A percentile compares a stretch with the other conserved stretches of the same genome.
phyloP scores from a whole-genome alignment of 169 alveolate species.

The Cytauxzoon felis region DNA sequence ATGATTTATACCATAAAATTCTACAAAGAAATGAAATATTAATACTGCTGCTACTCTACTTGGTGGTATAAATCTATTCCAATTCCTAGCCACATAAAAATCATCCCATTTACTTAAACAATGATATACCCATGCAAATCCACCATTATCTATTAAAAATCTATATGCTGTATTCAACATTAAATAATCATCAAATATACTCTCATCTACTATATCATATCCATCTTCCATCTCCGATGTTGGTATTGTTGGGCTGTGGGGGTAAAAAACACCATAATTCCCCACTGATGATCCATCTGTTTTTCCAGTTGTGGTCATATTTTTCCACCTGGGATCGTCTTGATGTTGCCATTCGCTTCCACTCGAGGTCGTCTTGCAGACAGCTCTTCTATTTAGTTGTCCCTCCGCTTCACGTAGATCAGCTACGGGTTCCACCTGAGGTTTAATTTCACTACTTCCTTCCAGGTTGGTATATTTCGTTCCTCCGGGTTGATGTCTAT shows the following conservation, averaged over 20 bases:
- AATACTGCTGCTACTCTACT: conserved; percentile 59
- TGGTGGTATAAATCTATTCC: conserved; percentile 61
- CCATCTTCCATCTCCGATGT: neutral
- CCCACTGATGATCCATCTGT: neutral
- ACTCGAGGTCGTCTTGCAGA: no score
- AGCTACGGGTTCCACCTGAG: no score
- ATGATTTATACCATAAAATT: conserved; percentile 33
- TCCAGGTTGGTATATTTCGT: no score
- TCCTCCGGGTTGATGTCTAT: no score
- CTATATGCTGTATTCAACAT: conserved; percentile 18
- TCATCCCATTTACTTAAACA: conserved; percentile 57
- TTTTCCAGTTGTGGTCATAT: no score
- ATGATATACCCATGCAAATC: conserved; percentile 47
- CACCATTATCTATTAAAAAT: conserved; percentile 51
- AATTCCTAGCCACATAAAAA: conserved; percentile 33
- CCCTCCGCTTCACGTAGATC: no score
- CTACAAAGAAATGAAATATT: conserved; percentile 50
- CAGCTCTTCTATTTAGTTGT: no score
- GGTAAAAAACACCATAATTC: no score
- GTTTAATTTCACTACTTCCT: no score
- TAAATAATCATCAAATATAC: conserved; percentile 21
- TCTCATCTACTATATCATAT: neutral
- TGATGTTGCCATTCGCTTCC: no score
- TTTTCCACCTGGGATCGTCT: no score
- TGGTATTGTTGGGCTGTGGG: neutral